These are phyloP conservation scores for Steccherinum ochraceum DNA, from an alignment of 768 basidiomycete genomes.

Conservation along the genomic window DNA sequence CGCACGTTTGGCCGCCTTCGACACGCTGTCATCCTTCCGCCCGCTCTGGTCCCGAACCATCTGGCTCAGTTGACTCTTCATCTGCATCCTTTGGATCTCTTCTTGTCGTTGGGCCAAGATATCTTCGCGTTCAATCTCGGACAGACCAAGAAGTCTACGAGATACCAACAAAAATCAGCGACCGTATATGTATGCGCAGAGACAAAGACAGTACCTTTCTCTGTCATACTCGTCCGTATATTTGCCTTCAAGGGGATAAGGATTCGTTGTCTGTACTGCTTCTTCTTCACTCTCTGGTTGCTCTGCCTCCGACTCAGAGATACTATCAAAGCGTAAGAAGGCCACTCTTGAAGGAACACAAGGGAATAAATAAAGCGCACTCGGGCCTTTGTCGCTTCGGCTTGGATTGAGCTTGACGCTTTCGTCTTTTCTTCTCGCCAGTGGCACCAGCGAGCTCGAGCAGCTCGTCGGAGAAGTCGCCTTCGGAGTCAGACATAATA, in stretches of 20 bases:
- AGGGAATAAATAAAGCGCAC: slow-evolving; percentile 35
- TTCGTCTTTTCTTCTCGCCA: slow-evolving; percentile 57
- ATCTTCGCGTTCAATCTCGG: slow-evolving; percentile 86
- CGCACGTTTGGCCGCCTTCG: slow-evolving; percentile 75
- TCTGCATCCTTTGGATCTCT: slow-evolving; percentile 68
- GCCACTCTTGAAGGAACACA: not conserved
- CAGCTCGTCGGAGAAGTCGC: slow-evolving; percentile 61
- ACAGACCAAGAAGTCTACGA: slow-evolving; percentile 65
- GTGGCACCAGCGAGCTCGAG: slow-evolving; percentile 72
- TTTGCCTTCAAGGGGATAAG: slow-evolving; percentile 89
- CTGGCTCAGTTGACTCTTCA: slow-evolving; percentile 64
- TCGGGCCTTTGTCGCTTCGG: slow-evolving; percentile 64
- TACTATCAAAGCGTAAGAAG: too few relatives aligned
- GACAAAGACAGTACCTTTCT: slow-evolving; percentile 41
- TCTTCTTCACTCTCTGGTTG: slow-evolving; percentile 61
- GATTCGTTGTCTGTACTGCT: slow-evolving; percentile 42
- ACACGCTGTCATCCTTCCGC: slow-evolving; percentile 50
- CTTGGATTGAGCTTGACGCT: slow-evolving; percentile 41
- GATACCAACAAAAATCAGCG: slow-evolving; percentile 7
- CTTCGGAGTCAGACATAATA: slow-evolving; percentile 44
- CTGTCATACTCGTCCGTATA: slow-evolving; percentile 83
- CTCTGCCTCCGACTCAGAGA: slow-evolving; percentile 42
- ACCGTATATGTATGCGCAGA: slow-evolving; percentile 15
- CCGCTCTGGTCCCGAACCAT: slow-evolving; percentile 64
- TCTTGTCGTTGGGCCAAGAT: slow-evolving; percentile 78